phyloP scores from a whole-genome alignment of 2,329 filamentous ascomycete species.

The Colletotrichum sp. region DNA sequence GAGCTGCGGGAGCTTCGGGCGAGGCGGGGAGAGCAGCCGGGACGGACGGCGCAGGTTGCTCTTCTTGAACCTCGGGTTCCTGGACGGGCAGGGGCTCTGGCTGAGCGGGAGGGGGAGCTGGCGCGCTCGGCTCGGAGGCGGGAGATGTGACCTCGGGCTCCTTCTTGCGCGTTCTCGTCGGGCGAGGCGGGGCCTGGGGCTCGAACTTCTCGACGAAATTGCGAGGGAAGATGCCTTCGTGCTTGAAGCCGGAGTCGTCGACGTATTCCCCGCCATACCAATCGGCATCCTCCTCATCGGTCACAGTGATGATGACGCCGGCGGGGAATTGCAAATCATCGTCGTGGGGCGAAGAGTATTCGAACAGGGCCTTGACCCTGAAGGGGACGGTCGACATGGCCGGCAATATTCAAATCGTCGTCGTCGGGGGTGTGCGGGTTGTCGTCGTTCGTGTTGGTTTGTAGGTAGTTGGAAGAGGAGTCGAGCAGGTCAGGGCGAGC shows the following conservation, averaged over 20 bases:
- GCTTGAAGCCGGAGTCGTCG: slow-evolving; percentile 74
- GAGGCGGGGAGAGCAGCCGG: slow-evolving; percentile 29
- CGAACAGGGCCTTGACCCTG: slow-evolving; percentile 95
- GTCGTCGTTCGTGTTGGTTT: not conserved
- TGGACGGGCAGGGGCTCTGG: slow-evolving; percentile 30
- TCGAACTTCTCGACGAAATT: slow-evolving; percentile 99
- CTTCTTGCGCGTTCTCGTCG: slow-evolving; percentile 77
- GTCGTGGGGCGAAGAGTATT: slow-evolving; percentile 91
- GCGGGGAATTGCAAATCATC: slow-evolving; percentile 89
- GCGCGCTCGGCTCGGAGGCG: slow-evolving; percentile 26
- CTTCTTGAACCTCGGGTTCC: slow-evolving; percentile 41
- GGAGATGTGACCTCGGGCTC: slow-evolving; percentile 45
- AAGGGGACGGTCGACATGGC: slow-evolving; percentile 64
- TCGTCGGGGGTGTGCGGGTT: not conserved
- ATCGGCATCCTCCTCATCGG: slow-evolving; percentile 88
- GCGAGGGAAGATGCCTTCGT: slow-evolving; percentile 88
- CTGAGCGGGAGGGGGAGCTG: slow-evolving; percentile 35
- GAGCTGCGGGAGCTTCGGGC: slow-evolving; percentile 39
- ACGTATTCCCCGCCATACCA: slow-evolving; percentile 93
- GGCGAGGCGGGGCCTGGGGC: slow-evolving; percentile 86
- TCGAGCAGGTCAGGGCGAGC: slow-evolving; percentile 15
- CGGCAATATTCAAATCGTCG: slow-evolving; percentile 13
- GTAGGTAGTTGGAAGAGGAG: slow-evolving; percentile 16
- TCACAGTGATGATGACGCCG: slow-evolving; percentile 93
- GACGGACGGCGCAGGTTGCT: slow-evolving; percentile 31